A percentile compares a stretch with the other conserved stretches of the same genome.
Conservation (phyloP, 2,329 filamentous ascomycete species). For the Metarhizium robertsii region DNA sequence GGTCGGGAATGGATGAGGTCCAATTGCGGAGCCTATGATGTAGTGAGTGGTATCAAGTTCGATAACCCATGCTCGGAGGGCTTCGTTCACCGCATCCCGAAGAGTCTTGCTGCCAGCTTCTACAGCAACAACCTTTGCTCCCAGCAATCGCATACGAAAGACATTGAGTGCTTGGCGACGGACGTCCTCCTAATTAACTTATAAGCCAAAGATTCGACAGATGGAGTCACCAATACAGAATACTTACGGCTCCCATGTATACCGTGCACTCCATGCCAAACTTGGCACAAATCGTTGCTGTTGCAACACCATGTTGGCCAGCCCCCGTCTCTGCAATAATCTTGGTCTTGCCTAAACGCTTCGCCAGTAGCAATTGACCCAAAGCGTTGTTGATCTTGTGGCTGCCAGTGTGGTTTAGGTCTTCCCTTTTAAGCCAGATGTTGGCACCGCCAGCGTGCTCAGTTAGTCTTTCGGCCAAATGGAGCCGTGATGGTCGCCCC, state of each 20-base stretch:
- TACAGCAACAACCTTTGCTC: slow-evolving; percentile 85
- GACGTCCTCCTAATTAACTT: slow-evolving; percentile 63
- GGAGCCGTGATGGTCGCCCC: slow-evolving; percentile 85
- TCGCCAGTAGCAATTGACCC: slow-evolving; percentile 82
- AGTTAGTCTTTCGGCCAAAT: slow-evolving; percentile 80
- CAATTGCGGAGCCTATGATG: slow-evolving; percentile 95
- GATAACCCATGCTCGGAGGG: slow-evolving; percentile 87
- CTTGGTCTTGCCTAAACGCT: slow-evolving; percentile 81
- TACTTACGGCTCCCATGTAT: slow-evolving; percentile 77
- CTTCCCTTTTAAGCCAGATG: slow-evolving; percentile 96
- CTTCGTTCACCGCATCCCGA: slow-evolving; percentile 89
- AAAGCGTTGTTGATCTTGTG: slow-evolving; percentile 99
- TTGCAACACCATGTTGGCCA: slow-evolving; percentile 95
- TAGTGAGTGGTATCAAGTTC: slow-evolving; percentile 93
- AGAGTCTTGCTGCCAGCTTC: slow-evolving; percentile 80
- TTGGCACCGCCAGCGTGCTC: slow-evolving; percentile 85
- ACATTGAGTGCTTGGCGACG: slow-evolving; percentile 94
- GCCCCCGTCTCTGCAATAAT: slow-evolving; percentile 98
- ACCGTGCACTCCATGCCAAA: slow-evolving; percentile 97
- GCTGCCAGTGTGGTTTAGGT: slow-evolving; percentile 93
- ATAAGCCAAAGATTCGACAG: slow-evolving; percentile 12
- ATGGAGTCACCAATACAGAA: neutral
- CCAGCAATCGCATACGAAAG: slow-evolving; percentile 94
- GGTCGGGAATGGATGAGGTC: slow-evolving; percentile 93
- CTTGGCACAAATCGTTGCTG: slow-evolving; percentile 93